Evolutionary conservation across 2,329 filamentous ascomycete species (phyloP), one percentile per base, ranked within the genome.

Genomic region (Cadophora sp.): DNA sequence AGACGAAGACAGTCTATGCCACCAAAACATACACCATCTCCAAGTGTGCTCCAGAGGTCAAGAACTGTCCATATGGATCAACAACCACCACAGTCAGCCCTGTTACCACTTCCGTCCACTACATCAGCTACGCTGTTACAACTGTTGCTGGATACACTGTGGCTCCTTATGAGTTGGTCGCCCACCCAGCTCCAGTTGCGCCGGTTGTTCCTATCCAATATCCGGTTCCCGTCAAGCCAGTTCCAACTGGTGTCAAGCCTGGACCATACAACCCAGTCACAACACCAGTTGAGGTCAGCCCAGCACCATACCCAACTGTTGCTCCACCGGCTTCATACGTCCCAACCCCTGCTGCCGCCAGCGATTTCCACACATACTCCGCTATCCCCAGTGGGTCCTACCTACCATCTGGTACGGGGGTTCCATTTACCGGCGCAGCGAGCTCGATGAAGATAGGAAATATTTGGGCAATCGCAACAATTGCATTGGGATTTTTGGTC

Each of bases 11-110:
- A 7, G 43, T 66, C 26, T 63, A 63, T 24, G 40, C 60, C 22
- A 70, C 53, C 5, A 51, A 24, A 4, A 65, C 60, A 24, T 53
- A 64, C 48, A 67, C 66, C 24, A 62, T 66, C 16, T 62, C 62
- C 34, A 51, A 59, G 26, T 65, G 60, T 24, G 50, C 51, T n/a
- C 40, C 65, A 27, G 61, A 50, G 24, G 62, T 68, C n/a, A 68
- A 63, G 26, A 43, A 68, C 34, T 68, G 66, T 59, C 66, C 66
- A 40, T 51, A 63, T 24, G 65, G 65, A 24, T 37, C 63, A 7
- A n/a, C 59, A 11, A 64, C 69, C 2, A 59, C 58, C 16, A 65
- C 53, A 4, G 62, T 63, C 34, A 29, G 37, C 37, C 24, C 46
- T 9, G 46, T 62, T 2, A 40, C 58, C 37, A 60, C 64, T 3